These are phyloP conservation scores for Fragilaria radians DNA, from an alignment of 108 stramenopile genomes.

Conservation along the genomic window DNA sequence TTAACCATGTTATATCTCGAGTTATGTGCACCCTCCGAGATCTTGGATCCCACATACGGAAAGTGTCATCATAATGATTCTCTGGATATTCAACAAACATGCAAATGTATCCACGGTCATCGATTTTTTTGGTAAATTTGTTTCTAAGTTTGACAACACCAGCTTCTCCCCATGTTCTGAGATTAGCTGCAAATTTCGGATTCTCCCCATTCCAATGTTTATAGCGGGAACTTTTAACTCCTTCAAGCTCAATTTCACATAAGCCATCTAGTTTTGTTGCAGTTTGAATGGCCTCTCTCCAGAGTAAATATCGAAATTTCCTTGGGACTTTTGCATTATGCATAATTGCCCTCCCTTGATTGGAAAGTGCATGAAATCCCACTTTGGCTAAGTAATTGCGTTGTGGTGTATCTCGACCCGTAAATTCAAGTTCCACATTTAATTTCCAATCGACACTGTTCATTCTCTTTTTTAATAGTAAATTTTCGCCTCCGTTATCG, in stretches of 20 bases:
- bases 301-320: no score
- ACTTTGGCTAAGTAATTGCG: conserved; percentile 21
- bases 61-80: conserved; percentile 11
- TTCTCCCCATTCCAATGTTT: conserved; percentile 11
- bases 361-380: conserved; percentile 11
- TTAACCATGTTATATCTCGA: conserved; percentile 28
- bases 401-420: conserved; percentile 8
- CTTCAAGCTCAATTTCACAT: conserved; percentile 6
- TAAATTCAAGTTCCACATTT: conserved; percentile 19
- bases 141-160: conserved; percentile 5
- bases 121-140: conserved; percentile 3
- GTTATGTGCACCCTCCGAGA: conserved; percentile 10
- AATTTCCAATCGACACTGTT: no score
- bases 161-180: no score
- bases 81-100: conserved; percentile 23
- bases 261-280: conserved; percentile 19
- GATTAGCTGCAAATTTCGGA: conserved; percentile 8
- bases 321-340: neutral
- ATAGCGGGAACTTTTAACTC: neutral
- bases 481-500: conserved; percentile 21
- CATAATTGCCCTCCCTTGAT: conserved; percentile 6
- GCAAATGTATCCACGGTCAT: no score
- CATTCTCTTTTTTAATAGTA: conserved; percentile 5
- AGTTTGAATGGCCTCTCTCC: conserved; percentile 2
- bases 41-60: conserved; percentile 14